A percentile compares a stretch with the other conserved stretches of the same genome.
Conservation (phyloP, 2,329 filamentous ascomycete species). For the Ascochyta pisi region DNA sequence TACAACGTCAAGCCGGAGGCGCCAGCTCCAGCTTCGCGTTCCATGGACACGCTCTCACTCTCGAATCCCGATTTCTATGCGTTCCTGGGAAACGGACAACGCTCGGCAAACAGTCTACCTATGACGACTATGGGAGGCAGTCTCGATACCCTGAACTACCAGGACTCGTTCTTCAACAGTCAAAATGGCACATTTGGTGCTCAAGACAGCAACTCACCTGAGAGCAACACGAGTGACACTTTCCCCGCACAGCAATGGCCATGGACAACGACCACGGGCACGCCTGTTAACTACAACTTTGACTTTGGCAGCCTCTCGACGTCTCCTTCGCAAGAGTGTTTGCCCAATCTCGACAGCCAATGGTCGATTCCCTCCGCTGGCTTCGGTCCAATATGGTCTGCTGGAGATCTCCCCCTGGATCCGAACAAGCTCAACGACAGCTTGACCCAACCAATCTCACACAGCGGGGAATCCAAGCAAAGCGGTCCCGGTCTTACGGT, state of each 20-base stretch:
- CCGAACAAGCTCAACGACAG: slow-evolving; percentile 47
- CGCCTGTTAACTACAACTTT: slow-evolving; percentile 40
- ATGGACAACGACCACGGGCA: slow-evolving; percentile 36
- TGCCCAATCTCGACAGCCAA: slow-evolving; percentile 44
- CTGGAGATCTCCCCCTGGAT: slow-evolving; percentile 50
- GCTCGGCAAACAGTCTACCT: slow-evolving; percentile 34
- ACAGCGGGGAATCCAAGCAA: slow-evolving; percentile 51
- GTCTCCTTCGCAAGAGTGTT: slow-evolving; percentile 48
- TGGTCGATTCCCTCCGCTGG: slow-evolving; percentile 47
- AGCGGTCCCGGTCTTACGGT: slow-evolving; percentile 50
- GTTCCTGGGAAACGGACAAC: slow-evolving; percentile 44
- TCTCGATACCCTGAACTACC: slow-evolving; percentile 38
- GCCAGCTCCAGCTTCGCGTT: slow-evolving; percentile 30
- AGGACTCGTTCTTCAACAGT: slow-evolving; percentile 38
- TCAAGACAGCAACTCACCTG: slow-evolving; percentile 43
- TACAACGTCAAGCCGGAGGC: slow-evolving; percentile 33
- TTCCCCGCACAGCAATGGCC: slow-evolving; percentile 44
- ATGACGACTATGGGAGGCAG: slow-evolving; percentile 37
- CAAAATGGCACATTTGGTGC: slow-evolving; percentile 30
- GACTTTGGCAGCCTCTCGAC: slow-evolving; percentile 47
- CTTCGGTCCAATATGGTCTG: slow-evolving; percentile 48
- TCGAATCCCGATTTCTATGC: slow-evolving; percentile 48
- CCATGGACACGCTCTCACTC: slow-evolving; percentile 46
- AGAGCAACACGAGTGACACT: slow-evolving; percentile 41
- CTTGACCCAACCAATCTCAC: slow-evolving; percentile 48